These are phyloP conservation scores for Polygonum aviculare DNA, from an alignment of 148 eudicot genomes.

Conservation along the genomic window DNA sequence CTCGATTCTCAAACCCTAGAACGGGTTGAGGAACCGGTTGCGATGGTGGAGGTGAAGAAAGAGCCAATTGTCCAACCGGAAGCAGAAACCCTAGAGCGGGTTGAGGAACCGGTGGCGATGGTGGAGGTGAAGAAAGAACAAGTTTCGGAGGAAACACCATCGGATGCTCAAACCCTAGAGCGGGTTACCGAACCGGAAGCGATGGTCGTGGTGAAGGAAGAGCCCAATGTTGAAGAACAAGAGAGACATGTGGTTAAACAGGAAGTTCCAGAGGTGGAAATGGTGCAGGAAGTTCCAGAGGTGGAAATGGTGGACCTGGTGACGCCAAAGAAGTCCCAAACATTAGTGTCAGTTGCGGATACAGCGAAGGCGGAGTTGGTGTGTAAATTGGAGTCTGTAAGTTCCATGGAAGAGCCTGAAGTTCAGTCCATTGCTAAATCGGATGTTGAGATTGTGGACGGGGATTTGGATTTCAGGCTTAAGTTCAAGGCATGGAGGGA, in stretches of 20 bases:
- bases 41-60: neutral
- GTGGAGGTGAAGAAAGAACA: neutral
- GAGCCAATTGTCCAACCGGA: neutral
- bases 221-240: neutral
- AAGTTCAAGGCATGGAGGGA: neutral
- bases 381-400: neutral
- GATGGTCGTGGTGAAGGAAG: neutral
- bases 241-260: neutral
- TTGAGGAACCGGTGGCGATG: neutral
- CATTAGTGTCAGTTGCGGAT: neutral
- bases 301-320: conserved; percentile 11
- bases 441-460: conserved; percentile 4
- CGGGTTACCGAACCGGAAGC: conserved; percentile 4
- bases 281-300: neutral
- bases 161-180: neutral
- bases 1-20: conserved; percentile 8
- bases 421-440: neutral
- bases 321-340: conserved; percentile 2
- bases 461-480: neutral
- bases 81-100: neutral
- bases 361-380: conserved; percentile 17
- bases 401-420: neutral
- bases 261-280: conserved; percentile 7
- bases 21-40: conserved; percentile 5
- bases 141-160: neutral